These are phyloP conservation scores for Botrytis pseudocinerea DNA, from an alignment of 2,329 filamentous ascomycete genomes.

Conservation along the genomic window DNA sequence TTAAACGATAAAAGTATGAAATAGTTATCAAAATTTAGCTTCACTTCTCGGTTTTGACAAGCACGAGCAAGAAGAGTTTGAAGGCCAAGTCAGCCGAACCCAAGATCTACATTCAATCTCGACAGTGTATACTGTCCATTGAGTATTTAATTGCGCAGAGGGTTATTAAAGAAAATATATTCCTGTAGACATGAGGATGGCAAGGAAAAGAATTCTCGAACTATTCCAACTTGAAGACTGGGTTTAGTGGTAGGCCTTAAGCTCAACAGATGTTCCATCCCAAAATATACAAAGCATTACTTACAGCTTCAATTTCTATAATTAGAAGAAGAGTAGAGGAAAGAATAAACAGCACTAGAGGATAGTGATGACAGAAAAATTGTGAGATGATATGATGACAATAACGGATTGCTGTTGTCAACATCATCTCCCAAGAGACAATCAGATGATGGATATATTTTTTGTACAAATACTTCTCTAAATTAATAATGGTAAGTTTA, in stretches of 20 bases:
- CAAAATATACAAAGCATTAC: background rate
- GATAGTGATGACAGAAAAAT: background rate
- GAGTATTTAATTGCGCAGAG: too few species aligned
- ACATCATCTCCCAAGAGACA: background rate
- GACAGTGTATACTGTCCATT: too few species aligned
- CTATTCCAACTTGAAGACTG: background rate
- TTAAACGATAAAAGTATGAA: background rate
- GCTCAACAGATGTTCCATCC: background rate
- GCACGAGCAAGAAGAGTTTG: background rate
- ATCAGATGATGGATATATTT: background rate
- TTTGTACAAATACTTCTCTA: background rate
- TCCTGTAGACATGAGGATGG: too few species aligned
- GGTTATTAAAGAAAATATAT: too few species aligned
- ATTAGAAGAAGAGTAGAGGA: background rate
- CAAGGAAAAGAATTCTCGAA: too few species aligned
- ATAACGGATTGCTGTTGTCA: background rate
- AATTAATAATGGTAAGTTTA: background rate
- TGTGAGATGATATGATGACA: background rate
- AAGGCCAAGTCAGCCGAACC: too few species aligned
- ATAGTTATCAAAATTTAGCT: background rate
- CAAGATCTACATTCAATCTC: too few species aligned
- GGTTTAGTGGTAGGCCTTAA: background rate
- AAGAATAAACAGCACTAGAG: background rate
- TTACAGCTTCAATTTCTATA: background rate
- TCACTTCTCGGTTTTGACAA: background rate